Conservation (phyloP, 2,329 filamentous ascomycete species). For the Aspergillus piperis region DNA sequence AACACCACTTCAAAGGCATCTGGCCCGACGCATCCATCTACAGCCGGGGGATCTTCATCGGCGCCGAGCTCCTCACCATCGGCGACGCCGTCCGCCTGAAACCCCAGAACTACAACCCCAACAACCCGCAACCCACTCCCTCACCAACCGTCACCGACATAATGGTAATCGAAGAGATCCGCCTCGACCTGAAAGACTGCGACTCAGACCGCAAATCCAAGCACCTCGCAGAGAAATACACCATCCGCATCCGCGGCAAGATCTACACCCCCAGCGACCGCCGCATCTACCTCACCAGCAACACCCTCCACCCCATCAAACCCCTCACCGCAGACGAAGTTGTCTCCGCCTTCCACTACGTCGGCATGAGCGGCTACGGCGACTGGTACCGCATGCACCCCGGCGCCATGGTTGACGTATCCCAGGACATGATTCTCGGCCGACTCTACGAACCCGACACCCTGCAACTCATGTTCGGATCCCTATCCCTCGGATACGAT, state of each 20-base stretch:
- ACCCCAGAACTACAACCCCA: slow-evolving; percentile 27
- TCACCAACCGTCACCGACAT: slow-evolving; percentile 50
- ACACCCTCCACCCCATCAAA: slow-evolving; percentile 19
- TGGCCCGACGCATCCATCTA: slow-evolving; percentile 59
- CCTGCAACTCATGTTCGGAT: slow-evolving; percentile 48
- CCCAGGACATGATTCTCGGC: slow-evolving; percentile 55
- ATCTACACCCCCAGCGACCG: slow-evolving; percentile 46
- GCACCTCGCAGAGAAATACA: slow-evolving; percentile 48
- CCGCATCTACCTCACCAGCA: slow-evolving; percentile 26
- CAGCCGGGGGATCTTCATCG: slow-evolving; percentile 57
- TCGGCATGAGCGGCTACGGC: slow-evolving; percentile 50
- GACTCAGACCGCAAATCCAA: slow-evolving; percentile 50
- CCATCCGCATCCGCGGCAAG: slow-evolving; percentile 52
- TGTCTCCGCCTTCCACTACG: slow-evolving; percentile 38
- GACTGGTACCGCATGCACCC: slow-evolving; percentile 55
- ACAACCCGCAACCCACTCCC: neutral
- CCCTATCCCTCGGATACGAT: slow-evolving; percentile 47
- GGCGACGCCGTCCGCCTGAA: slow-evolving; percentile 58
- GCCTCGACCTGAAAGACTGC: slow-evolving; percentile 52
- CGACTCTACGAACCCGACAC: slow-evolving; percentile 57
- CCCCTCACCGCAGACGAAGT: slow-evolving; percentile 37
- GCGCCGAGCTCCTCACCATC: slow-evolving; percentile 56
- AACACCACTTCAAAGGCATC: slow-evolving; percentile 53
- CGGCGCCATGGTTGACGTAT: slow-evolving; percentile 47
- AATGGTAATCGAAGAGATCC: slow-evolving; percentile 56